Conservation (phyloP, 2,329 filamentous ascomycete genomes). For the Trichoderma afroharzianum region DNA sequence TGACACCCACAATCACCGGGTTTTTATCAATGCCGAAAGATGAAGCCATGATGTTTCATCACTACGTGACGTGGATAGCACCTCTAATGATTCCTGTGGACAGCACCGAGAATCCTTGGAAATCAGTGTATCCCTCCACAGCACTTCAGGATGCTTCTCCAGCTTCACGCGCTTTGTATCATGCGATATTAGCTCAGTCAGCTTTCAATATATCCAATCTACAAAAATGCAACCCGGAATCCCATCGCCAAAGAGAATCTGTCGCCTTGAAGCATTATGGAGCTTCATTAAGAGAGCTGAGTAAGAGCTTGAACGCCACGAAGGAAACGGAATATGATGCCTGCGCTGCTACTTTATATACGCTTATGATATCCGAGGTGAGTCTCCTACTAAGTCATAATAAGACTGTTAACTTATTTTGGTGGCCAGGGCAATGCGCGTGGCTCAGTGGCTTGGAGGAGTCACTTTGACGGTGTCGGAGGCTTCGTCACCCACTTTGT, state of each 20-base stretch:
- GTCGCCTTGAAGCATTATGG: background rate
- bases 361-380: constrained; percentile 4
- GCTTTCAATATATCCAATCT: background rate
- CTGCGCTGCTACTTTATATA: constrained; percentile 9
- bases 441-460: background rate
- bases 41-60: constrained; percentile 3
- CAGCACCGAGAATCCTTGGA: background rate
- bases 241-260: background rate
- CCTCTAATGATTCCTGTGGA: constrained; percentile 11
- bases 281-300: background rate
- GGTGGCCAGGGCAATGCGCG: background rate
- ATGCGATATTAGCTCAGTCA: constrained; percentile 3
- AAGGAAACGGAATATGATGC: constrained; percentile 3
- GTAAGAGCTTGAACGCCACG: background rate
- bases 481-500: constrained; percentile 7
- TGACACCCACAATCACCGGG: background rate
- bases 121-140: constrained; percentile 3
- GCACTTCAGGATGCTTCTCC: background rate
- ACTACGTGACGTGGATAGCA: constrained; percentile 10
- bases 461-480: background rate
- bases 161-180: constrained; percentile 2
- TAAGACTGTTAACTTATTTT: background rate
- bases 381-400: background rate
- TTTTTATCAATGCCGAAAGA: background rate
- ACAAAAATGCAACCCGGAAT: background rate